Conservation (phyloP, 148 eudicot species). For the Pharnaceum exiguum region DNA sequence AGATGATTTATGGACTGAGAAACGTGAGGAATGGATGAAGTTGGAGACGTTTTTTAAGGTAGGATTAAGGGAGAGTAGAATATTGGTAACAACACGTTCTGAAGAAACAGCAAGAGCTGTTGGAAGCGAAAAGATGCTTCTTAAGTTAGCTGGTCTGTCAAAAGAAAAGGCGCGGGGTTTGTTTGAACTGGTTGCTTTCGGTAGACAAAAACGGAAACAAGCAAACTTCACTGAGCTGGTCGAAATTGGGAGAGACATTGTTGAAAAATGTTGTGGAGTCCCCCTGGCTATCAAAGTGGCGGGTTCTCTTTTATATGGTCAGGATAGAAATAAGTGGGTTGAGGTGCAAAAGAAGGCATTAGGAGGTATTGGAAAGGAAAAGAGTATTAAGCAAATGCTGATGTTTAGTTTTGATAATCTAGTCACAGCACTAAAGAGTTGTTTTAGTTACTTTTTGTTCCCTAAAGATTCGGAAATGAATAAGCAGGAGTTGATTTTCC, state of each 20-base stretch:
- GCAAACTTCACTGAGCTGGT: neutral
- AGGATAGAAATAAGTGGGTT: conserved; percentile 7
- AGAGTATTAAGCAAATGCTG: conserved; percentile 6
- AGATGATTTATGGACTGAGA: conserved; percentile 30
- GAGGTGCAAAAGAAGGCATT: conserved; percentile 1
- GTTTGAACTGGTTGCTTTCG: conserved; percentile 15
- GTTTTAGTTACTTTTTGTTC: conserved; percentile 15
- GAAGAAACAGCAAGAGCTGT: neutral
- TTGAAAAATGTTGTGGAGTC: conserved; percentile 13
- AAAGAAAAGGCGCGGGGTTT: conserved; percentile 6
- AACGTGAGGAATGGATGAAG: neutral
- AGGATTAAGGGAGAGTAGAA: neutral
- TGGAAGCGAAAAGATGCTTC: neutral
- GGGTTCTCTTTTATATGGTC: conserved; percentile 18
- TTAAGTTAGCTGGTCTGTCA: conserved; percentile 8
- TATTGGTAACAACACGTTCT: conserved; percentile 18
- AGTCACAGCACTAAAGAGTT: conserved; percentile 5
- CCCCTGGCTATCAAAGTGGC: conserved; percentile 26
- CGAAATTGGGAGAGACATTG: conserved; percentile 17
- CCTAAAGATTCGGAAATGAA: neutral
- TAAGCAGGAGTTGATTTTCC: neutral
- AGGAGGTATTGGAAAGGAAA: neutral
- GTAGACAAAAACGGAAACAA: neutral
- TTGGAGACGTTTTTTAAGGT: conserved; percentile 2
- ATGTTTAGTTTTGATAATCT: conserved; percentile 21